These are phyloP conservation scores for Solanum sitiens DNA, from an alignment of 257 asterid genomes.

Conservation along the genomic window DNA sequence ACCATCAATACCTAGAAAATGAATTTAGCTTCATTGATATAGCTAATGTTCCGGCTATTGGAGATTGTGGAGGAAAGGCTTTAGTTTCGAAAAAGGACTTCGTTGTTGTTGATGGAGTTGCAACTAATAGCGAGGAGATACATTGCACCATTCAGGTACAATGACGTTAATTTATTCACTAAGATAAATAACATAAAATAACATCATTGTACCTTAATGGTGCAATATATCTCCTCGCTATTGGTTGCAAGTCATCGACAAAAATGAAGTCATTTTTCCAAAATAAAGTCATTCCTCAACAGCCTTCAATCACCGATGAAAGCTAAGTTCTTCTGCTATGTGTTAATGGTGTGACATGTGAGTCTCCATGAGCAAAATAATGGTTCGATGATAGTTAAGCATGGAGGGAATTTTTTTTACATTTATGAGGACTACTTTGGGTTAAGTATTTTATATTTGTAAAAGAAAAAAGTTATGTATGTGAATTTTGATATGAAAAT, in stretches of 20 bases:
- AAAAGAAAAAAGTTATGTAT: no score
- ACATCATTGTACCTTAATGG: neutral
- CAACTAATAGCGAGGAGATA: neutral
- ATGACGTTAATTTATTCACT: neutral
- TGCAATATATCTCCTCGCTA: neutral
- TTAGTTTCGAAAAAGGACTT: neutral
- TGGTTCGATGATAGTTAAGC: neutral
- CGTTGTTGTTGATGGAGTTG: neutral
- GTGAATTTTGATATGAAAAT: no score
- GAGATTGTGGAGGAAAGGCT: neutral
- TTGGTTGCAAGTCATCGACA: neutral
- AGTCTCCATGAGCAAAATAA: neutral
- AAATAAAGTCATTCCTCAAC: neutral
- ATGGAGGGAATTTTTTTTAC: neutral
- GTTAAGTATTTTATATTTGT: no score
- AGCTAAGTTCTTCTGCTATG: neutral
- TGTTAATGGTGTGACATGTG: neutral
- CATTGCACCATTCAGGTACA: neutral
- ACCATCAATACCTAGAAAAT: neutral
- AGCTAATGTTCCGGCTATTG: neutral
- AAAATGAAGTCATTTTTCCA: neutral
- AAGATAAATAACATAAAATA: no score
- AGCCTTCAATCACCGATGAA: neutral
- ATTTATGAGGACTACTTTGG: neutral
- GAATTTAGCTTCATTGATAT: neutral